Base-by-base conservation (phyloP, 2,329 filamentous ascomycete genomes). In the Claviceps spartinae region DNA sequence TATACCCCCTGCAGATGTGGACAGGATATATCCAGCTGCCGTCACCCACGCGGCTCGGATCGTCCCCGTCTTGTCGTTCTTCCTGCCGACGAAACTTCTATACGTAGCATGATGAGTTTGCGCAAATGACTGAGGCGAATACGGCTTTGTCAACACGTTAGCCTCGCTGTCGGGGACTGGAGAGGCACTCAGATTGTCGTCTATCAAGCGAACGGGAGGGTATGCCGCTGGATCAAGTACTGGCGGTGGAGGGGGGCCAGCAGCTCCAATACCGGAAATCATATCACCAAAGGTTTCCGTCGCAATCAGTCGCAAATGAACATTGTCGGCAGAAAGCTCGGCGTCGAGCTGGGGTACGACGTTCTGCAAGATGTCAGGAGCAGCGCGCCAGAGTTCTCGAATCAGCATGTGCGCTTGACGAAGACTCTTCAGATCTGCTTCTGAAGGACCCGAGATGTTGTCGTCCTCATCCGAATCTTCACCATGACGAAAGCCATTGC, bases 281-380 rank as follows among this genome's bases (percentile, higher is more conserved):
- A 98, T 90, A 63, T 97, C 91, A 50, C 94, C 93, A 41, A 98
- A 80, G 0, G 93, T 95, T 67, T 97, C 88, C 0, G 91, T 95
- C 2, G 91, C 91, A 53, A 98, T 77, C 54, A 88, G 78, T 50
- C 93, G 86, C 52, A 98, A 72, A 59, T 93, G 83, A 3, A 90
- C 76, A 54, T 94, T 94, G 63, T 98, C 93, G 0, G 90, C 89
- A 3, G 85, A 86, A 50, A 98, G 73, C 69, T 98, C 93, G 37
- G 88, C 86, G 63, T 97, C 91, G 41, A 98, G 75, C 66, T 96
- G 90, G 4, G 90, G 90, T 50, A 98, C 84, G 13, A 98, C 91
- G 61, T 96, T 95, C 57, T 88, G 85, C 18, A 98, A 77, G 30
- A 97, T 87, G 34, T 84, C 78, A 0, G 94, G 90, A 38, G 87